Percentiles rank a stretch among this genome's conserved stretches.
Conservation (phyloP, 1,284 basidiomycete genomes). For the Trichosporon sp. region DNA sequence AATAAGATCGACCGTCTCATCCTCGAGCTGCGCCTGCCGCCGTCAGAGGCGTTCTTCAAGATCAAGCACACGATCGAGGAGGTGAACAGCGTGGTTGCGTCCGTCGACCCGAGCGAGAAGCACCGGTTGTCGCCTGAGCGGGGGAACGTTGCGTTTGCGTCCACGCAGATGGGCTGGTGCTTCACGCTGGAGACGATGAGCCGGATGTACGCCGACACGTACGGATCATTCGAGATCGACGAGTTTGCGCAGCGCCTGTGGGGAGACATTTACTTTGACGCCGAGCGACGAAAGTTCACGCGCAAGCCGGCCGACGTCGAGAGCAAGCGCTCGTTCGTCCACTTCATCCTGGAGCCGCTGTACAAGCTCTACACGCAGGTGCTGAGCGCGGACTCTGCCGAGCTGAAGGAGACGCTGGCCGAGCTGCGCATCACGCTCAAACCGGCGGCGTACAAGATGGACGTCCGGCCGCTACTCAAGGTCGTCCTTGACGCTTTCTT, state of each 20-base stretch:
- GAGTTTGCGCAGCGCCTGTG: conserved; percentile 81
- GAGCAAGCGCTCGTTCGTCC: conserved; percentile 83
- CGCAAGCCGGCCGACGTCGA: conserved; percentile 81
- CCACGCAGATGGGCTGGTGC: conserved; percentile 95
- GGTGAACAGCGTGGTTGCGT: conserved; percentile 92
- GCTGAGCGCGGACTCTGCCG: conserved; percentile 84
- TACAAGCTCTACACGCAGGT: conserved; percentile 97
- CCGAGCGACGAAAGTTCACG: conserved; percentile 79
- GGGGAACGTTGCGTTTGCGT: conserved; percentile 97
- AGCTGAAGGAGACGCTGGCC: conserved; percentile 77
- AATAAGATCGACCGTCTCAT: conserved; percentile 99
- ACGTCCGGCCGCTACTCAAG: conserved; percentile 90
- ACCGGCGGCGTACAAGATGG: conserved; percentile 96
- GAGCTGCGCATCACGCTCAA: conserved; percentile 83
- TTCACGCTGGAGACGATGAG: conserved; percentile 95
- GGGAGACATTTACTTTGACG: conserved; percentile 96
- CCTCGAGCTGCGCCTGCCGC: conserved; percentile 92
- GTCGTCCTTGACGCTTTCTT: conserved; percentile 95
- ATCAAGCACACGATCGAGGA: conserved; percentile 99
- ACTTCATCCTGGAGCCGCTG: conserved; percentile 93
- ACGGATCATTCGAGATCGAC: conserved; percentile 59
- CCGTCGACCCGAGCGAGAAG: conserved; percentile 83
- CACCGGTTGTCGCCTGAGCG: conserved; percentile 87
- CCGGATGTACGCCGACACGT: conserved; percentile 92
- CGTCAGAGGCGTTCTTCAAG: conserved; percentile 96